Base-by-base conservation (phyloP, 2,329 filamentous ascomycete genomes). In the Pseudonectria buxi region DNA sequence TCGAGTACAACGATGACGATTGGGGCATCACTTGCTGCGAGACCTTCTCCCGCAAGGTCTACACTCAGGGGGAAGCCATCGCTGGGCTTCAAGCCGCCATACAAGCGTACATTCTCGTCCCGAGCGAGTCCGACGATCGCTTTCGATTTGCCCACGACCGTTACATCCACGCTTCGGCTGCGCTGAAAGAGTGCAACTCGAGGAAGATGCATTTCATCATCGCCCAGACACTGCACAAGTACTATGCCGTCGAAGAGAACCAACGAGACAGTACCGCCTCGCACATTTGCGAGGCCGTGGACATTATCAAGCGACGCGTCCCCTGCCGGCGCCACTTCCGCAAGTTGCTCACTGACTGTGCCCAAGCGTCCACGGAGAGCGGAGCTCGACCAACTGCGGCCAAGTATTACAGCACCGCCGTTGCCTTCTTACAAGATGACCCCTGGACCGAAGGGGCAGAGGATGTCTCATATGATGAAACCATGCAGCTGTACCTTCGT, bases 201-300 rank as follows among this genome's bases (percentile, higher is more conserved):
- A 68, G 74, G 14, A 83, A 84, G 49, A 95, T 95, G 89, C 88
- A 95, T 59, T 95, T 89, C 50, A 78, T 88, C 30, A 86, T 95
- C 50, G 83, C 86, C 0, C 81, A 86, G 53, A 83, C 82, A 0
- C 76, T 95, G 46, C 76, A 89, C 57, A 83, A 84, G 47, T 81
- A 88, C 49, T 77, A 74, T 41, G 55, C 67, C 7, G 61, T 73
- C 15, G 79, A 87, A 40, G 68, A 75, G 2, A 71, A 71, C 32
- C 72, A 74, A 16, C 71, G 80, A 10, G 88, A 94, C 52, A 81
- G 76, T 40, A 81, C 83, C 40, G 86, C 87, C 14, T 76, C 81
- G 5, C 90, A 95, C 56, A 82, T 95, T 4, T 89, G 86, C 54
- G 76, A 84, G 46, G 81, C 84, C 2, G 72, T 84, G 16, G 74